These are phyloP conservation scores for Clarireedia homoeocarpa DNA, from an alignment of 2,329 filamentous ascomycete genomes.

Conservation along the genomic window DNA sequence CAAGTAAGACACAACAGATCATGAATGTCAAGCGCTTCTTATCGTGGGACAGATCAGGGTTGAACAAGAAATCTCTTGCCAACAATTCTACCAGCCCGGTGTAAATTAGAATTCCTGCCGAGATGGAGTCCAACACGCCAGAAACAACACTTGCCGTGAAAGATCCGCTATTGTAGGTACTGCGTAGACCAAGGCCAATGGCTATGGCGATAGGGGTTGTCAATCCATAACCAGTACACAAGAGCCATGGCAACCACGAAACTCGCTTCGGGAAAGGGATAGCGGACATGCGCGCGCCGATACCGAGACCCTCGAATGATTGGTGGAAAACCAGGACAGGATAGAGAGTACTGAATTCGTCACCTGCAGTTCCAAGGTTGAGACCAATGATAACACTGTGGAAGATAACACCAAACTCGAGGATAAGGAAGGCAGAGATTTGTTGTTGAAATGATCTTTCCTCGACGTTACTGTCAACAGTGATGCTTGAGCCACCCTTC, in stretches of 20 bases:
- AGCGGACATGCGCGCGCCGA: slow-evolving; percentile 50
- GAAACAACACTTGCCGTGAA: slow-evolving; percentile 37
- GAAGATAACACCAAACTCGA: slow-evolving; percentile 46
- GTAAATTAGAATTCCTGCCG: slow-evolving; percentile 42
- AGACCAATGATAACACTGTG: slow-evolving; percentile 57
- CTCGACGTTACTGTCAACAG: slow-evolving; percentile 11
- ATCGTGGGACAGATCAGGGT: slow-evolving; percentile 35
- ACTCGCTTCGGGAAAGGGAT: slow-evolving; percentile 41
- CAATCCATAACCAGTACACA: slow-evolving; percentile 39
- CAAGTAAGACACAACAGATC: slow-evolving; percentile 34
- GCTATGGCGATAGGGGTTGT: slow-evolving; percentile 46
- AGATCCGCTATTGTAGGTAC: slow-evolving; percentile 34
- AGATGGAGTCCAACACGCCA: slow-evolving; percentile 39
- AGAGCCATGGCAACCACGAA: slow-evolving; percentile 40
- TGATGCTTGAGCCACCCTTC: slow-evolving; percentile 1
- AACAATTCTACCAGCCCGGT: slow-evolving; percentile 42
- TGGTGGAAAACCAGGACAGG: slow-evolving; percentile 57
- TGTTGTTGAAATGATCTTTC: slow-evolving; percentile 34
- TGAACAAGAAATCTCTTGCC: slow-evolving; percentile 43
- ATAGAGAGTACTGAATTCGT: slow-evolving; percentile 50
- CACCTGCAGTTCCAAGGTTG: slow-evolving; percentile 49
- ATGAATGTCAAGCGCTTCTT: slow-evolving; percentile 34
- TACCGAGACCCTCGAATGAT: slow-evolving; percentile 54
- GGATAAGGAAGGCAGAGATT: slow-evolving; percentile 38
- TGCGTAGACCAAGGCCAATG: slow-evolving; percentile 39